Conservation (phyloP, 768 basidiomycete genomes). For the Suillus weaverae region DNA sequence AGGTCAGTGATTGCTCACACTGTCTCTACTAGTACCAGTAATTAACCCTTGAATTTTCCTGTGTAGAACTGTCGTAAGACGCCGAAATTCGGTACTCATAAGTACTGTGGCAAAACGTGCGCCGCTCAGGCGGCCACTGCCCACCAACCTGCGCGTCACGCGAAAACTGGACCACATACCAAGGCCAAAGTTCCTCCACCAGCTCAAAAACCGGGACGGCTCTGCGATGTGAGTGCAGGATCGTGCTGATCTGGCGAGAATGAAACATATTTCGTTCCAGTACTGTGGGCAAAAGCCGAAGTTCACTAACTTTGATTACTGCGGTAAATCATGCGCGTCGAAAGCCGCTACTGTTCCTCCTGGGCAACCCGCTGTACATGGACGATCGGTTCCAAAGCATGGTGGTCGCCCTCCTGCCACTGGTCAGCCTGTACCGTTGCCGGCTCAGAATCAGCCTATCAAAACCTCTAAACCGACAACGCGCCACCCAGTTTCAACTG, state of each 20-base stretch:
- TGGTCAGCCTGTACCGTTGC: neutral
- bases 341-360: conserved; percentile 36
- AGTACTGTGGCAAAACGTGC: conserved; percentile 59
- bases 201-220: conserved; percentile 22
- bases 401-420: conserved; percentile 11
- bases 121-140: conserved; percentile 39
- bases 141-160: conserved; percentile 5
- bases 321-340: conserved; percentile 63
- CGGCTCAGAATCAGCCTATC: conserved; percentile 7
- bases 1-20: conserved; percentile 23
- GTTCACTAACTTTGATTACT: conserved; percentile 59
- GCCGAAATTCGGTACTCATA: conserved; percentile 55
- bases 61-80: conserved; percentile 52
- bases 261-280: conserved; percentile 23
- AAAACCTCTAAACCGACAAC: conserved; percentile 15
- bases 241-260: conserved; percentile 23
- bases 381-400: conserved; percentile 18
- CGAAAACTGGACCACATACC: conserved; percentile 16
- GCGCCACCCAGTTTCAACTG: conserved; percentile 14
- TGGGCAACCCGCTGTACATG: conserved; percentile 19
- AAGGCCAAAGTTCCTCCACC: conserved; percentile 10
- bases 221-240: conserved; percentile 29
- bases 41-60: neutral
- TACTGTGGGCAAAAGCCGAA: conserved; percentile 62
- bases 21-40: neutral